Conservation (phyloP, 2,329 filamentous ascomycete species). For the Penicillium decumbens region DNA sequence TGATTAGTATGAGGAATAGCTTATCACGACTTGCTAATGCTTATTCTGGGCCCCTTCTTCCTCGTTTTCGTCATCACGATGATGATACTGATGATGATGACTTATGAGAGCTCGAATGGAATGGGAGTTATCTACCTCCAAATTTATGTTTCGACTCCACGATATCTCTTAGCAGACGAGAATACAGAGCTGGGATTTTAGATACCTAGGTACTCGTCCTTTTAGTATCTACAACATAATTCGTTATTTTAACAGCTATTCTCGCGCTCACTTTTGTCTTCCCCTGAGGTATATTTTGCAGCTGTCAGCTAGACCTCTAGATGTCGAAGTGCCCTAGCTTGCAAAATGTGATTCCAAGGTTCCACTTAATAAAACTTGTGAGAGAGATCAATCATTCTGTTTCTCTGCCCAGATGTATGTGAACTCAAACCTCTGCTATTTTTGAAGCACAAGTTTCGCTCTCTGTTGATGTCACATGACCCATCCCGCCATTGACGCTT, state of each 20-base stretch:
- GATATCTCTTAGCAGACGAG: background rate
- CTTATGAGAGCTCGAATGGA: background rate
- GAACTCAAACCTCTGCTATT: background rate
- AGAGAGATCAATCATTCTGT: background rate
- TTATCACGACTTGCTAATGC: slow-evolving; percentile 44
- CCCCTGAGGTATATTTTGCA: too few relatives aligned
- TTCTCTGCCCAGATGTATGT: too few relatives aligned
- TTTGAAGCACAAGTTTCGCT: background rate
- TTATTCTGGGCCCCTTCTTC: slow-evolving; percentile 16
- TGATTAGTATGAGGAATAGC: slow-evolving; percentile 51
- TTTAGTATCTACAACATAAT: background rate
- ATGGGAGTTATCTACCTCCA: background rate
- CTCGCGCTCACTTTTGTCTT: background rate
- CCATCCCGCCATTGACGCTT: slow-evolving; percentile 23
- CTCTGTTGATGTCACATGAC: slow-evolving; percentile 18
- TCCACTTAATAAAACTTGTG: background rate
- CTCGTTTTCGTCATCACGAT: background rate
- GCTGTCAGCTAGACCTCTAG: too few relatives aligned
- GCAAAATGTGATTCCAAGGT: background rate
- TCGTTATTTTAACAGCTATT: background rate
- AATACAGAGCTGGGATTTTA: background rate
- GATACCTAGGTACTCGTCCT: background rate
- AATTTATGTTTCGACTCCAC: background rate
- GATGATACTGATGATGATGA: slow-evolving; percentile 8
- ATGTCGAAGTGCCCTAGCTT: background rate